Conservation (phyloP, 176 grass and related monocot genomes). For the Bonia amplexicaulis region DNA sequence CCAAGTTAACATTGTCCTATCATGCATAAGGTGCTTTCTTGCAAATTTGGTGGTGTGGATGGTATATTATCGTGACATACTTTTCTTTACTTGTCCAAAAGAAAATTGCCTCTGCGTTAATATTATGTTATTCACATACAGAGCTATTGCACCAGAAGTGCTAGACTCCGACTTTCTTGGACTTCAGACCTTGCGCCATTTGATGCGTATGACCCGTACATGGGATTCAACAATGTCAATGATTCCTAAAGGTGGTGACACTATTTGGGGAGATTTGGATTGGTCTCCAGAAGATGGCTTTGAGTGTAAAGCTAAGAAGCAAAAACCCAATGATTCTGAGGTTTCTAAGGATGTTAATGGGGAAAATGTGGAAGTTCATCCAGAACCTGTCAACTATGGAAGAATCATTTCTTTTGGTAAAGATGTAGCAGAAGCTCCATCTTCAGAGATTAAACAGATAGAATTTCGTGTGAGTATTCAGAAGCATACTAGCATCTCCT, state of each 20-base stretch:
- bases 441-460: slow-evolving; percentile 55
- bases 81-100: slow-evolving; percentile 3
- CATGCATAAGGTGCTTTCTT: not conserved
- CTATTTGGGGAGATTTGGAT: slow-evolving; percentile 89
- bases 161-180: slow-evolving; percentile 89
- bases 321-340: slow-evolving; percentile 51
- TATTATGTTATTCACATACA: slow-evolving; percentile 31
- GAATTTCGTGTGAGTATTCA: slow-evolving; percentile 84
- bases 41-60: not conserved
- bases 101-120: not conserved
- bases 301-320: slow-evolving; percentile 68
- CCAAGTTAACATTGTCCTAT: not conserved
- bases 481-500: not conserved
- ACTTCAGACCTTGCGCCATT: slow-evolving; percentile 85
- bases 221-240: slow-evolving; percentile 99
- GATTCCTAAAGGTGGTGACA: slow-evolving; percentile 97
- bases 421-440: slow-evolving; percentile 62
- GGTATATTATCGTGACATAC: not conserved
- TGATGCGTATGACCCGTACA: slow-evolving; percentile 98
- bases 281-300: slow-evolving; percentile 76
- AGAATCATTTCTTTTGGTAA: slow-evolving; percentile 88
- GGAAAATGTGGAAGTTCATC: slow-evolving; percentile 26
- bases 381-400: slow-evolving; percentile 63
- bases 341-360: slow-evolving; percentile 45
- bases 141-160: slow-evolving; percentile 88